phyloP scores from a whole-genome alignment of 129 eudicot genomes.

The Flaveria trinervia region DNA sequence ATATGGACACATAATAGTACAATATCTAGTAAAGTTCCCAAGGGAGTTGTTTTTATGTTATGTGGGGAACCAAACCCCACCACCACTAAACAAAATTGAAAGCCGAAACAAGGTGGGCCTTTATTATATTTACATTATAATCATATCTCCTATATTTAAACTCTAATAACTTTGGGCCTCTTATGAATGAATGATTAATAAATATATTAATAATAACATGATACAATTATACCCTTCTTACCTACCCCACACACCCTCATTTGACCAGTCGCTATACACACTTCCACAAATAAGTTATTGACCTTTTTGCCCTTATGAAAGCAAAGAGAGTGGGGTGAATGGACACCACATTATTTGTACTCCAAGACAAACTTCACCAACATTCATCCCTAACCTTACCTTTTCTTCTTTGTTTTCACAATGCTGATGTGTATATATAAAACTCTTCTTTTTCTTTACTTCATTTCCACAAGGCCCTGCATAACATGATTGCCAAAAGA shows the following conservation, averaged over 20 bases:
- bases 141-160: slow-evolving; percentile 17
- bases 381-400: slow-evolving; percentile 25
- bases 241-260: slow-evolving; percentile 25
- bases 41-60: slow-evolving; percentile 21
- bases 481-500: not conserved
- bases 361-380: slow-evolving; percentile 26
- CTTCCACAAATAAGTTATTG: slow-evolving; percentile 12
- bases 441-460: slow-evolving; percentile 28
- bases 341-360: slow-evolving; percentile 35
- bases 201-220: not conserved
- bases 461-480: slow-evolving; percentile 33
- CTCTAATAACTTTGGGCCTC: slow-evolving; percentile 26
- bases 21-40: slow-evolving; percentile 10
- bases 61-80: slow-evolving; percentile 17
- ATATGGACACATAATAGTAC: slow-evolving; percentile 4
- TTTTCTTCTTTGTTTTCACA: slow-evolving; percentile 19
- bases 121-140: slow-evolving; percentile 26
- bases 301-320: slow-evolving; percentile 23
- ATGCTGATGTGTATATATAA: not conserved
- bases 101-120: slow-evolving; percentile 7
- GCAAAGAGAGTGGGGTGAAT: slow-evolving; percentile 23
- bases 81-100: slow-evolving; percentile 11
- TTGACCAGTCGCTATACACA: slow-evolving; percentile 30
- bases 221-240: slow-evolving; percentile 28
- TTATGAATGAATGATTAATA: slow-evolving; percentile 15